A percentile compares a stretch with the other conserved stretches of the same genome.
These are phyloP conservation scores for Ceratobasidium papillatum DNA, from an alignment of 1,284 basidiomycete species.

Conservation along the genomic window DNA sequence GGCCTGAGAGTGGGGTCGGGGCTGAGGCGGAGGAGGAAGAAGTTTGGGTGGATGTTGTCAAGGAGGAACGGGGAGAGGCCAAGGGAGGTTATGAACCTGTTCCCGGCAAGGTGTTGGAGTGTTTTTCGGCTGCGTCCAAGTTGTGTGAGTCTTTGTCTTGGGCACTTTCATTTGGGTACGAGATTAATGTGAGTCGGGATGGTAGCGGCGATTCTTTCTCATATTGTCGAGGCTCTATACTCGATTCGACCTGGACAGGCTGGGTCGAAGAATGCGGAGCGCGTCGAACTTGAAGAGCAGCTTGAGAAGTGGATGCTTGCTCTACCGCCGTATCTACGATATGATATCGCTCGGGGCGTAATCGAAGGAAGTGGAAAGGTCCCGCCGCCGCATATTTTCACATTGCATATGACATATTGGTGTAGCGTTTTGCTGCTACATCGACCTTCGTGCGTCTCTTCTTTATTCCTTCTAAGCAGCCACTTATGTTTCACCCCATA, in stretches of 20 bases:
- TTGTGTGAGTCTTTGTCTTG: constrained; percentile 43
- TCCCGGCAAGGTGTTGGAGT: constrained; percentile 33
- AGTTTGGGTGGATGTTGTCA: constrained; percentile 37
- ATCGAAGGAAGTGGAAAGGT: constrained; percentile 26
- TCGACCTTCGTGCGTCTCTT: constrained; percentile 75
- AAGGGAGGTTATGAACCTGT: constrained; percentile 60
- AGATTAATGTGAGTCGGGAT: background rate
- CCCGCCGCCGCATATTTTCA: constrained; percentile 72
- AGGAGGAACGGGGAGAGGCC: constrained; percentile 70
- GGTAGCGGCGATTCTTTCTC: constrained; percentile 68
- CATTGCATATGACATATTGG: constrained; percentile 88
- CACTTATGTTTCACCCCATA: background rate
- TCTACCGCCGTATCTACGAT: constrained; percentile 72
- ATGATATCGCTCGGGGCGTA: constrained; percentile 45
- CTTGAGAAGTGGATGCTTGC: constrained; percentile 83
- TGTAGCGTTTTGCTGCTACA: constrained; percentile 80
- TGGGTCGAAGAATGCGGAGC: constrained; percentile 64
- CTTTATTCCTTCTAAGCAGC: constrained; percentile 21
- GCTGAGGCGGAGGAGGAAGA: background rate
- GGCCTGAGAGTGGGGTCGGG: constrained; percentile 70
- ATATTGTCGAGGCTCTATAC: constrained; percentile 78
- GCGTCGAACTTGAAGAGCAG: constrained; percentile 66
- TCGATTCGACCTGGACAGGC: constrained; percentile 65
- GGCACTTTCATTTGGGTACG: background rate
- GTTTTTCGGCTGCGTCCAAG: constrained; percentile 45